Conservation (phyloP, 192 early-diverging fungal species). For the Gigaspora rosea region DNA sequence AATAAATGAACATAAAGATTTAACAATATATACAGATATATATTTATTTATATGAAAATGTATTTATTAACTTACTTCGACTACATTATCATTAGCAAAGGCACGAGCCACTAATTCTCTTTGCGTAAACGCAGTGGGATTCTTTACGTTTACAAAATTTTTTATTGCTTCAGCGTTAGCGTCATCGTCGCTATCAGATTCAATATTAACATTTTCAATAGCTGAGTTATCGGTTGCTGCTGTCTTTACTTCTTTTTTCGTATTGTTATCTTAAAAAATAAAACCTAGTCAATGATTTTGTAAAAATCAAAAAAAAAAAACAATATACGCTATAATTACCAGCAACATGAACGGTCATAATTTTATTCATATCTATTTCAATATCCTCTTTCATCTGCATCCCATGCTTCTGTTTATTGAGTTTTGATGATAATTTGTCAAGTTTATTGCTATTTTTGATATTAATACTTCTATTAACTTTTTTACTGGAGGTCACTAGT, state of each 20-base stretch:
- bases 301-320: no score
- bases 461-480: slow-evolving; percentile 51
- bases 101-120: slow-evolving; percentile 88
- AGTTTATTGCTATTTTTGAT: slow-evolving; percentile 57
- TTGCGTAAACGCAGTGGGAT: slow-evolving; percentile 62
- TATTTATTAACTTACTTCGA: slow-evolving; percentile 51
- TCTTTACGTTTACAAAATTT: slow-evolving; percentile 62
- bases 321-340: slow-evolving; percentile 20
- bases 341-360: slow-evolving; percentile 50
- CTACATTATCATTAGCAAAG: slow-evolving; percentile 92
- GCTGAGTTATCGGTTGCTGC: not conserved
- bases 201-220: not conserved
- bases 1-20: not conserved
- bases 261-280: not conserved
- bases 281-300: no score
- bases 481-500: slow-evolving; percentile 54
- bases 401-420: slow-evolving; percentile 57
- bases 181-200: slow-evolving; percentile 37
- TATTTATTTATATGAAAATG: no score
- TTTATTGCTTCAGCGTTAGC: slow-evolving; percentile 34
- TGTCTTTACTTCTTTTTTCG: slow-evolving; percentile 31
- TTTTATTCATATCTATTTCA: slow-evolving; percentile 69
- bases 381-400: slow-evolving; percentile 59
- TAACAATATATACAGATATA: not conserved
- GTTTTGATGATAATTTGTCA: slow-evolving; percentile 67